Conservation (phyloP, 1,284 basidiomycete species). For the Pascua sp. region DNA sequence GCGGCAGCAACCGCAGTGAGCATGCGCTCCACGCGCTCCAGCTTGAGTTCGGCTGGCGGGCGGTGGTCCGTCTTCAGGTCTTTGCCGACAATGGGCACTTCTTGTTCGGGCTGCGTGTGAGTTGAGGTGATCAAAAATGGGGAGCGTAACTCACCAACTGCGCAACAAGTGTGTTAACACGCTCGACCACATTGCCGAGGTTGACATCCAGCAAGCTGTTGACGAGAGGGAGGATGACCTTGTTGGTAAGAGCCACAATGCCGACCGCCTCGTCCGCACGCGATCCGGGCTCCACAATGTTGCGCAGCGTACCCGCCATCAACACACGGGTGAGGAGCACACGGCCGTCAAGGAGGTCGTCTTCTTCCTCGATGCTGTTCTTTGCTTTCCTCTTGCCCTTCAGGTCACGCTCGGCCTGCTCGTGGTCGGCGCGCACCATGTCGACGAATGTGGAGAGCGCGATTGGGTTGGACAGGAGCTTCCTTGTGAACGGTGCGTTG, state of each 20-base stretch:
- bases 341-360: constrained; percentile 38
- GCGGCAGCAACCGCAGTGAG: constrained; percentile 72
- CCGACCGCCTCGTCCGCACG: constrained; percentile 60
- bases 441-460: constrained; percentile 69
- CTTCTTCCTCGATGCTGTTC: constrained; percentile 22
- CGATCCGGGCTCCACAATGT: constrained; percentile 64
- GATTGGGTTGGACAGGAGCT: constrained; percentile 60
- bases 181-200: constrained; percentile 56
- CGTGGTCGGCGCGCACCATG: constrained; percentile 56
- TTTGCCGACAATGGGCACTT: constrained; percentile 30
- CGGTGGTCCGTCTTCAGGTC: constrained; percentile 59
- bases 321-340: constrained; percentile 61
- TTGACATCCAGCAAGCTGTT: constrained; percentile 66
- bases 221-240: constrained; percentile 69
- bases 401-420: constrained; percentile 25
- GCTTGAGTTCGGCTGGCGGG: constrained; percentile 61
- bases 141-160: constrained; percentile 57
- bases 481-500: constrained; percentile 64
- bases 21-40: constrained; percentile 69
- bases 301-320: constrained; percentile 71
- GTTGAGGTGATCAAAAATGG: background rate
- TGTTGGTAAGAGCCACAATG: constrained; percentile 50
- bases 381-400: constrained; percentile 52
- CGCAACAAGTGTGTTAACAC: constrained; percentile 58
- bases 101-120: constrained; percentile 21